Evolutionary conservation across 345 rosid species (phyloP), one percentile per base, ranked within the genome.

Genomic region (Nephelium lappaceum): DNA sequence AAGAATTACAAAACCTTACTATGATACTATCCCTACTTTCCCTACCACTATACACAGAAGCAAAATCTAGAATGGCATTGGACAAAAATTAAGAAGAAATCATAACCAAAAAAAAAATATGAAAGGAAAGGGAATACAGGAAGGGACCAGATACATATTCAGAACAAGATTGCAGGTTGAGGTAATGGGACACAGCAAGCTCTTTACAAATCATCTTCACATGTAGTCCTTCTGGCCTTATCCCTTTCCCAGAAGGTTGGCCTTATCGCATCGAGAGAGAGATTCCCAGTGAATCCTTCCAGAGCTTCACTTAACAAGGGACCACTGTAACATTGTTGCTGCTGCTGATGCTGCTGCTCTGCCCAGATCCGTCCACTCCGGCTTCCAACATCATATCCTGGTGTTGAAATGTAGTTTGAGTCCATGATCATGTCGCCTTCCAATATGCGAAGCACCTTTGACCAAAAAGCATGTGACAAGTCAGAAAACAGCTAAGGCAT

Each of bases 401-500:
- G 95, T 6, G 96, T 88, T 1, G 98, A 87, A 67, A 83, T 76
- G 85, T 80, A 93, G 80, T 87, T 94, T 42, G 87, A 25, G 24
- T 94, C 98, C 82, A 93, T 71, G 64, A 92, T 80, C 93, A 87
- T 84, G 83, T 97, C 99, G 8, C 99, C 99, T 85, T 97, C 99
- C 70, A 97, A 81, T 77, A 97, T 88, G 60, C 99, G 98, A 72
- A 97, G 89, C 82, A 97, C 97, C 99, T 94, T 80, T 45, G n/a
- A 69, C 73, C n/a, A 79, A 75, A 63, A 75, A 45, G 21, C 51
- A 79, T 73, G 18, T 60, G 41, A 42, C 0, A 11, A 11, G 19
- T 65, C 51, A 82, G 76, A 42, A 27, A 66, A 75, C 60, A 42
- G 61, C 2, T 4, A 51, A 55, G 31, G 3, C 14, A 3, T 47